Percentiles rank a stretch among this genome's conserved stretches.
phyloP scores from a whole-genome alignment of 495 filamentous ascomycete species.

The Aspergillus campestris region DNA sequence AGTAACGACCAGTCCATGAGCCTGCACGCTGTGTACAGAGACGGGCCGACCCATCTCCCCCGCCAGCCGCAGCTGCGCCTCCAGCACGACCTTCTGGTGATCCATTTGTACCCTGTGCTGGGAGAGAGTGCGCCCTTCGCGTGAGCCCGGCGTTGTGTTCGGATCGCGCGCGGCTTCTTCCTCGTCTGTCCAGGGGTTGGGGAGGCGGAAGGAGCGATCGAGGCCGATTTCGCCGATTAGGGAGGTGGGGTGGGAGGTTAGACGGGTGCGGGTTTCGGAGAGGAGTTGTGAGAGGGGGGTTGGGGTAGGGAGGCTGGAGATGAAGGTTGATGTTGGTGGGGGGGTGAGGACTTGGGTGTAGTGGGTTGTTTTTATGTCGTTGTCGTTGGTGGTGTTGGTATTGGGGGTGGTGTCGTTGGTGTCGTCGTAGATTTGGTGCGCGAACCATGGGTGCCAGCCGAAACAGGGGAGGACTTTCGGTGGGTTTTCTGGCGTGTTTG shows the following conservation, averaged over 20 bases:
- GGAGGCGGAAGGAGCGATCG: slow-evolving; percentile 79
- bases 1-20: slow-evolving; percentile 76
- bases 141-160: slow-evolving; percentile 65
- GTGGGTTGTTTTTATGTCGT: slow-evolving; percentile 54
- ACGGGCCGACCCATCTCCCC: slow-evolving; percentile 74
- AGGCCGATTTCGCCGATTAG: slow-evolving; percentile 86
- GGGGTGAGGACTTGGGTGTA: slow-evolving; percentile 63
- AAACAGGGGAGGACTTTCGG: slow-evolving; percentile 64
- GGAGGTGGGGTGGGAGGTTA: slow-evolving; percentile 56
- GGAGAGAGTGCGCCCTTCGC: slow-evolving; percentile 69
- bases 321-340: slow-evolving; percentile 48
- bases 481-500: slow-evolving; percentile 13
- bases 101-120: slow-evolving; percentile 65
- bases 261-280: slow-evolving; percentile 50
- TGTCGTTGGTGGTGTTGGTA: not conserved
- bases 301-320: slow-evolving; percentile 62
- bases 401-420: slow-evolving; percentile 16
- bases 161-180: slow-evolving; percentile 45
- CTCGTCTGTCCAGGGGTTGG: slow-evolving; percentile 48
- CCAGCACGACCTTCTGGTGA: slow-evolving; percentile 70
- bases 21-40: slow-evolving; percentile 85
- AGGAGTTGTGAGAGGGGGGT: slow-evolving; percentile 59
- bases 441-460: slow-evolving; percentile 99
- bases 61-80: slow-evolving; percentile 77
- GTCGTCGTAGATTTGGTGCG: slow-evolving; percentile 75